Conservation (phyloP, 2,329 filamentous ascomycete genomes). For the Hypoxylon sp. region DNA sequence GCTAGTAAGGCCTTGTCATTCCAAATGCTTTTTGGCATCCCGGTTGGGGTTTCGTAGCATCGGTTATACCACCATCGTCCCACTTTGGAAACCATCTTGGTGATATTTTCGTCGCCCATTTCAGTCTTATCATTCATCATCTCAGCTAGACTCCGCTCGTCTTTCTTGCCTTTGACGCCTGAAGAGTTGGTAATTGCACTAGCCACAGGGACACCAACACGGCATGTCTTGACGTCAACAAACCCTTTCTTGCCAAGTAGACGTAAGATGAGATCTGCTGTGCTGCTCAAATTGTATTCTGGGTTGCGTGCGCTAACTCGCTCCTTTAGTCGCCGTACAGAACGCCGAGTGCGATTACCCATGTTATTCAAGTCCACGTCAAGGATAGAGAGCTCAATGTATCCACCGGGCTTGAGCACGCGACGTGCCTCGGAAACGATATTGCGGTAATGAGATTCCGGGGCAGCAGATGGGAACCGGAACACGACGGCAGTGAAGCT, state of each 20-base stretch:
- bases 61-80: conserved; percentile 96
- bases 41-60: conserved; percentile 81
- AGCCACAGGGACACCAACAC: conserved; percentile 79
- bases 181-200: conserved; percentile 53
- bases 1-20: conserved; percentile 75
- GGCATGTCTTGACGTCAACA: conserved; percentile 75
- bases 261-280: conserved; percentile 69
- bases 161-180: conserved; percentile 48
- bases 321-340: conserved; percentile 76
- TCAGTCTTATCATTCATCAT: conserved; percentile 76
- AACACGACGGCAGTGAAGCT: conserved; percentile 81
- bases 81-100: conserved; percentile 89
- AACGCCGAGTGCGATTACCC: conserved; percentile 74
- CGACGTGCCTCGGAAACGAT: conserved; percentile 79
- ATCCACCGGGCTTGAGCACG: conserved; percentile 79
- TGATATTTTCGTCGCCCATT: conserved; percentile 82
- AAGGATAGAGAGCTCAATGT: conserved; percentile 79
- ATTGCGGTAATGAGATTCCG: conserved; percentile 73
- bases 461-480: conserved; percentile 76
- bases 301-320: conserved; percentile 69
- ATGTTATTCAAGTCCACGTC: conserved; percentile 86
- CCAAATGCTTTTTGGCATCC: conserved; percentile 75
- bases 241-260: conserved; percentile 76
- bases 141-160: conserved; percentile 70
- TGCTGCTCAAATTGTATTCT: conserved; percentile 67